These are phyloP conservation scores for Funneliformis mosseae DNA, from an alignment of 192 early-diverging fungal species.

Conservation along the genomic window DNA sequence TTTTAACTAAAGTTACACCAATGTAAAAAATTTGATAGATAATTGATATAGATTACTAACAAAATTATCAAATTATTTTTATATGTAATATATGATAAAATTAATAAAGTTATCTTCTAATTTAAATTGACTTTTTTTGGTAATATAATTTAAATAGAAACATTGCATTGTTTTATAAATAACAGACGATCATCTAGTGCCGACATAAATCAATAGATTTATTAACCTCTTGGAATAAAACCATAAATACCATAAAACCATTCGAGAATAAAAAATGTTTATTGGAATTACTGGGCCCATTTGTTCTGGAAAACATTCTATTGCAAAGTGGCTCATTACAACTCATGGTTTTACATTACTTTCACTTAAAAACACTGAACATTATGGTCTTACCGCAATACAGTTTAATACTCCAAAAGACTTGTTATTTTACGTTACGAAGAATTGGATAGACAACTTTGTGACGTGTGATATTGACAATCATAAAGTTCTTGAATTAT, in stretches of 20 bases:
- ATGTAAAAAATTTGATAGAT: no score
- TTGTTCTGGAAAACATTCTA: conserved; percentile 66
- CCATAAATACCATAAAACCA: no score
- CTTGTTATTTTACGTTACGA: conserved; percentile 69
- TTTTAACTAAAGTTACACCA: no score
- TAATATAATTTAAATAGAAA: no score
- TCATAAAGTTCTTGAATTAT: conserved; percentile 56
- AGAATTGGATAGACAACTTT: conserved; percentile 73
- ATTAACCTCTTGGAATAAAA: no score
- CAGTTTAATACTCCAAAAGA: conserved; percentile 60
- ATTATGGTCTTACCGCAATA: conserved; percentile 9
- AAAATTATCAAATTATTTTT: no score
- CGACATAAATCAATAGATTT: background rate
- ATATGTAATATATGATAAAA: no score
- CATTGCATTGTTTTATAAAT: no score
- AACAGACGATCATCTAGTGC: background rate
- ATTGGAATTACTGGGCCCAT: conserved; percentile 67
- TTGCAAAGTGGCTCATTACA: conserved; percentile 61
- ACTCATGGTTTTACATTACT: conserved; percentile 53
- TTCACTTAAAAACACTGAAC: conserved; percentile 32
- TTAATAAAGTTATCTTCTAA: no score
- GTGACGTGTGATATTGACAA: conserved; percentile 67
- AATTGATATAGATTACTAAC: no score
- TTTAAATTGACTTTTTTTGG: no score
- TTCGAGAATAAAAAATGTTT: conserved; percentile 57